Percentiles rank a stretch among this genome's conserved stretches.
phyloP scores from a whole-genome alignment of 331 rosid genomes.

The Erythrophleum ivorense region DNA sequence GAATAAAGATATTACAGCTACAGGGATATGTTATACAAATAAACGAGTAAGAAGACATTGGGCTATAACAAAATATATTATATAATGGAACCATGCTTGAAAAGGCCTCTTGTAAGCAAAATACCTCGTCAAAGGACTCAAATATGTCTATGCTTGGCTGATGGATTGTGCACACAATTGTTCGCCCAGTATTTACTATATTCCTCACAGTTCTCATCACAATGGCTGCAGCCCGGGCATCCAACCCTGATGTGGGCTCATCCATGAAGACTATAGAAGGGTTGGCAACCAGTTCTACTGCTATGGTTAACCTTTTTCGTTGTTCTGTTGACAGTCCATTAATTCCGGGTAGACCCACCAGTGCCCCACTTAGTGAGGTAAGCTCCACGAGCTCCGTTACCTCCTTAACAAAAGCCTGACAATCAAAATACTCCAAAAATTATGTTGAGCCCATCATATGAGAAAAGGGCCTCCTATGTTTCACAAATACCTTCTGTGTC shows the following conservation, averaged over 20 bases:
- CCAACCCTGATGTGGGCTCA: slow-evolving; percentile 97
- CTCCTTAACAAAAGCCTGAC: slow-evolving; percentile 86
- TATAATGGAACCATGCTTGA: not conserved
- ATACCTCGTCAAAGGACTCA: slow-evolving; percentile 99
- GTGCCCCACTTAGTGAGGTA: slow-evolving; percentile 65
- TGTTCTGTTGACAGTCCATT: slow-evolving; percentile 94
- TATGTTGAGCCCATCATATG: slow-evolving; percentile 14
- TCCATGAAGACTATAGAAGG: slow-evolving; percentile 99
- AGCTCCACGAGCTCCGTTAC: slow-evolving; percentile 91
- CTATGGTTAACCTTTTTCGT: slow-evolving; percentile 88
- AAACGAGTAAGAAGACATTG: not conserved
- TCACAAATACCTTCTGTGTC: slow-evolving; percentile 71
- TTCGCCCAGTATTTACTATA: slow-evolving; percentile 93
- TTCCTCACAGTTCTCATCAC: slow-evolving; percentile 94
- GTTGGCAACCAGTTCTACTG: slow-evolving; percentile 96
- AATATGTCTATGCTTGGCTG: slow-evolving; percentile 99
- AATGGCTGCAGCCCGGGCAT: slow-evolving; percentile 96
- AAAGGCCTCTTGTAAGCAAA: slow-evolving; percentile 11
- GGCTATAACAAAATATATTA: not conserved
- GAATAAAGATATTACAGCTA: not conserved
- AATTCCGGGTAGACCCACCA: slow-evolving; percentile 94
- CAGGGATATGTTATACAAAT: not conserved
- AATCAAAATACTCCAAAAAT: slow-evolving; percentile 29
- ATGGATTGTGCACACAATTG: slow-evolving; percentile 98
- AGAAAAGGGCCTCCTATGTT: slow-evolving; percentile 20